A percentile compares a stretch with the other conserved stretches of the same genome.
phyloP scores from a whole-genome alignment of 1,284 basidiomycete species.

The Rhodotorula mucilaginosa region DNA sequence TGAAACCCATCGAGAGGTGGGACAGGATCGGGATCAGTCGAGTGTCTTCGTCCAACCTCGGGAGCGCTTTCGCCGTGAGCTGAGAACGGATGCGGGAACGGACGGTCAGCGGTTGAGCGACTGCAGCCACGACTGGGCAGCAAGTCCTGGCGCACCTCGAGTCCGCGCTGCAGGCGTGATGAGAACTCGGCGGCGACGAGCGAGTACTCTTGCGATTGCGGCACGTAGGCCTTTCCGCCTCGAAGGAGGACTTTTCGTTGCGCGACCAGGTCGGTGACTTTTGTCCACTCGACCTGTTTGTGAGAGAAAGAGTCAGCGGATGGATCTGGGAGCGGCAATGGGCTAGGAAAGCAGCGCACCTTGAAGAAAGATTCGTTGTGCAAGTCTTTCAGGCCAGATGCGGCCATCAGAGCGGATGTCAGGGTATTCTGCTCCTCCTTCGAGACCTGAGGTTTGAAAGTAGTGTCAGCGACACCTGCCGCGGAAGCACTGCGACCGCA shows the following conservation, averaged over 20 bases:
- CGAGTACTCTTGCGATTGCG: conserved; percentile 74
- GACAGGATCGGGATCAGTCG: conserved; percentile 86
- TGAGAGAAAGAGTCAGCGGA: conserved; percentile 47
- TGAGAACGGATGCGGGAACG: conserved; percentile 47
- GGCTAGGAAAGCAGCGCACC: conserved; percentile 49
- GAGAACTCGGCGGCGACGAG: conserved; percentile 88
- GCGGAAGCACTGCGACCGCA: too few species aligned
- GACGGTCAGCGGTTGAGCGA: neutral
- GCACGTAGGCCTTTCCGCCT: conserved; percentile 87
- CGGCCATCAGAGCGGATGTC: conserved; percentile 54
- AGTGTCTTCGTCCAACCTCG: conserved; percentile 92
- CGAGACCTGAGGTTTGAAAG: conserved; percentile 55
- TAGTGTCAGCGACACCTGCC: too few species aligned
- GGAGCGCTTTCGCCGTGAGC: conserved; percentile 82
- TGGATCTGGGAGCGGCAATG: too few species aligned
- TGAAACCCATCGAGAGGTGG: conserved; percentile 90
- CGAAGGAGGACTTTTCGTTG: conserved; percentile 76
- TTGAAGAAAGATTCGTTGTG: conserved; percentile 66
- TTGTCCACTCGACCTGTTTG: conserved; percentile 72
- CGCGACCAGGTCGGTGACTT: conserved; percentile 88
- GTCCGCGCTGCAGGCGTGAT: conserved; percentile 66
- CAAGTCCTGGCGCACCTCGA: conserved; percentile 63
- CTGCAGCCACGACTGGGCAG: neutral
- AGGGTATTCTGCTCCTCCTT: conserved; percentile 60
- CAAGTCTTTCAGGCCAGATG: conserved; percentile 49